A percentile compares a stretch with the other conserved stretches of the same genome.
phyloP scores from a whole-genome alignment of 1,139 yeast species.

The Trichomonascaceae sp. region DNA sequence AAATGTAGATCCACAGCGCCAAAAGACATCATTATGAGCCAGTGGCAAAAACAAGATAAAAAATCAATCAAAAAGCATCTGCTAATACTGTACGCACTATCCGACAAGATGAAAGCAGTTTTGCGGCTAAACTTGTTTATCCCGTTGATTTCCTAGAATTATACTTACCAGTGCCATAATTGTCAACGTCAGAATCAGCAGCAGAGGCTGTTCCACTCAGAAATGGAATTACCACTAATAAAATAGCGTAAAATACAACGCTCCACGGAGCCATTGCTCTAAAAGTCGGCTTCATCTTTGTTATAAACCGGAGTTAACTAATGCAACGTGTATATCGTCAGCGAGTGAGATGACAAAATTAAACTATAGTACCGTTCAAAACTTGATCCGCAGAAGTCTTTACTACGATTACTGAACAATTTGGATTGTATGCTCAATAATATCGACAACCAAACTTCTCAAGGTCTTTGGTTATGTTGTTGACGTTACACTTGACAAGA shows the following conservation, averaged over 20 bases:
- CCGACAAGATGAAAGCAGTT: not conserved
- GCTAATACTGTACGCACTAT: not conserved
- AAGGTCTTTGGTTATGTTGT: not conserved
- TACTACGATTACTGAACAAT: not conserved
- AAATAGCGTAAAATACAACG: constrained; percentile 46
- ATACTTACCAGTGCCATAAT: constrained; percentile 47
- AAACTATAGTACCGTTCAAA: constrained; percentile 12
- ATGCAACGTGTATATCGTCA: constrained; percentile 1
- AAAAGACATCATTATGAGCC: not conserved
- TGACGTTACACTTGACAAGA: not conserved
- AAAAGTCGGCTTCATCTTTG: constrained; percentile 7
- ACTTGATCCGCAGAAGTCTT: constrained; percentile 4
- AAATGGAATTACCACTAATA: constrained; percentile 57
- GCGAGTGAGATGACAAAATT: constrained; percentile 5
- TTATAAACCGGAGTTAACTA: not conserved
- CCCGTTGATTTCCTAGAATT: not conserved
- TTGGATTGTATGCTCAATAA: not conserved
- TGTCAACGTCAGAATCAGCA: constrained; percentile 42
- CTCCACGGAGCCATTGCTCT: constrained; percentile 34
- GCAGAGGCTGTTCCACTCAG: constrained; percentile 41
- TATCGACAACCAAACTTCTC: not conserved
- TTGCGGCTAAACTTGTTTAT: not conserved
- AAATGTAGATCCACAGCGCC: not conserved
- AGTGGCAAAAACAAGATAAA: not conserved
- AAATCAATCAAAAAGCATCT: not conserved